A percentile compares a stretch with the other conserved stretches of the same genome.
phyloP scores from a whole-genome alignment of 352 stramenopile genomes.

The Globisporangium okanoganense region DNA sequence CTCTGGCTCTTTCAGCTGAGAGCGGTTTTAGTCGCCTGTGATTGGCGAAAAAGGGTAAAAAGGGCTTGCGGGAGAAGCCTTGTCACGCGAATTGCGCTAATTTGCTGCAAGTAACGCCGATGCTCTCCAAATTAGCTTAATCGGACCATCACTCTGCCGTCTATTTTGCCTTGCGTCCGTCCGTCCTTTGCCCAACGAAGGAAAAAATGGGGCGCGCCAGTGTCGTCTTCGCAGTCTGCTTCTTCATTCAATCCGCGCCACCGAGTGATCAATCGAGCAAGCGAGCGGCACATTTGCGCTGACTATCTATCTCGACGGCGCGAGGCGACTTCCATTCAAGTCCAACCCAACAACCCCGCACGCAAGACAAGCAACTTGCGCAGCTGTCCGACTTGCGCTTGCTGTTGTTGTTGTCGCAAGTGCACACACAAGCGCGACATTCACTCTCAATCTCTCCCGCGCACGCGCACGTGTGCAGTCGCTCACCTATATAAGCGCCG shows the following conservation, averaged over 20 bases:
- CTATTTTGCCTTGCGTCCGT: neutral
- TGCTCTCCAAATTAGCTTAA: neutral
- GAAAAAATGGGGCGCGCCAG: conserved; percentile 7
- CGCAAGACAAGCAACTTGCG: neutral
- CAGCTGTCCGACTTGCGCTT: neutral
- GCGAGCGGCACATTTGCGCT: neutral
- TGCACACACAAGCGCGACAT: conserved; percentile 1
- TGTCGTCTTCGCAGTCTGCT: conserved; percentile 11
- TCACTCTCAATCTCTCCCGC: conserved; percentile 9
- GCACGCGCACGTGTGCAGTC: neutral
- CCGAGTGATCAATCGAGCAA: neutral
- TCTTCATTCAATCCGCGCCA: neutral
- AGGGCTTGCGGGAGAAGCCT: neutral
- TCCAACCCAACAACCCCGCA: neutral
- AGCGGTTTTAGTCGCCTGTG: neutral
- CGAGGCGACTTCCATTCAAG: conserved; percentile 1
- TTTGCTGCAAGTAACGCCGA: neutral
- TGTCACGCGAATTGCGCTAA: too few species aligned
- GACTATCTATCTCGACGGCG: conserved; percentile 8
- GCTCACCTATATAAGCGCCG: neutral
- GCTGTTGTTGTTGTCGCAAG: neutral
- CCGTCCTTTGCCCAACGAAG: neutral
- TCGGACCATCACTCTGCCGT: neutral
- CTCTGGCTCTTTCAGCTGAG: conserved; percentile 10
- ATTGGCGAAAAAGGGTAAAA: neutral